phyloP scores from a whole-genome alignment of 2,329 filamentous ascomycete genomes.

The Neonectria coccinea region DNA sequence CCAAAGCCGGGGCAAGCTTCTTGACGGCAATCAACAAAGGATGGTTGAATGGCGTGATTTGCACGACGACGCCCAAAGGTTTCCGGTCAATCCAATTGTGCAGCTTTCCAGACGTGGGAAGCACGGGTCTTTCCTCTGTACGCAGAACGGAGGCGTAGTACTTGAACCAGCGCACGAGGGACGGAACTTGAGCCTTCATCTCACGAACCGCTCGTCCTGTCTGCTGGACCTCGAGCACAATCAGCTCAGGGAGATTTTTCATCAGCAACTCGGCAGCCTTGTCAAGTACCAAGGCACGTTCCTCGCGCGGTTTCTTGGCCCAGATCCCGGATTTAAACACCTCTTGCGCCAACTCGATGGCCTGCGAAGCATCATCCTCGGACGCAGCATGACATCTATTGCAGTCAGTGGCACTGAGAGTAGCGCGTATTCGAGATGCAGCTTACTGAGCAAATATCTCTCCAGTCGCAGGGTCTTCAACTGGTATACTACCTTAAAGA shows the following conservation, averaged over 20 bases:
- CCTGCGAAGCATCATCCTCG: constrained; percentile 43
- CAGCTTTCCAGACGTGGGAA: constrained; percentile 72
- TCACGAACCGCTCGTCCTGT: constrained; percentile 77
- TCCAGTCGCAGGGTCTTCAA: constrained; percentile 66
- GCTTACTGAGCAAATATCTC: constrained; percentile 63
- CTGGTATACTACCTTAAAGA: constrained; percentile 55
- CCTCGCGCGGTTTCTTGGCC: constrained; percentile 68
- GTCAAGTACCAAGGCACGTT: constrained; percentile 72
- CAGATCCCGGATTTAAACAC: constrained; percentile 76
- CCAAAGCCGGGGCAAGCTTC: constrained; percentile 71
- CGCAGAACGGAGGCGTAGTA: constrained; percentile 77
- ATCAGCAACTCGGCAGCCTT: constrained; percentile 67
- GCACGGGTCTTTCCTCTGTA: constrained; percentile 73
- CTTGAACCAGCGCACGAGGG: constrained; percentile 75
- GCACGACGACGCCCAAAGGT: constrained; percentile 68
- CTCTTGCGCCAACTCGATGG: constrained; percentile 63
- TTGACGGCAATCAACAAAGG: constrained; percentile 69
- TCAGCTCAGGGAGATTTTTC: constrained; percentile 64
- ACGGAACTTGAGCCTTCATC: constrained; percentile 76
- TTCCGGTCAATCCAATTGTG: constrained; percentile 67
- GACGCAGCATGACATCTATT: constrained; percentile 48
- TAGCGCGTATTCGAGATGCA: no score
- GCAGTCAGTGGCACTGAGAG: neutral
- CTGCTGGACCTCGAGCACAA: constrained; percentile 73
- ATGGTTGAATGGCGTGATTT: constrained; percentile 70